Evolutionary conservation across 2,329 filamentous ascomycete species (phyloP).

Genomic region (Aureobasidium namibiae): DNA sequence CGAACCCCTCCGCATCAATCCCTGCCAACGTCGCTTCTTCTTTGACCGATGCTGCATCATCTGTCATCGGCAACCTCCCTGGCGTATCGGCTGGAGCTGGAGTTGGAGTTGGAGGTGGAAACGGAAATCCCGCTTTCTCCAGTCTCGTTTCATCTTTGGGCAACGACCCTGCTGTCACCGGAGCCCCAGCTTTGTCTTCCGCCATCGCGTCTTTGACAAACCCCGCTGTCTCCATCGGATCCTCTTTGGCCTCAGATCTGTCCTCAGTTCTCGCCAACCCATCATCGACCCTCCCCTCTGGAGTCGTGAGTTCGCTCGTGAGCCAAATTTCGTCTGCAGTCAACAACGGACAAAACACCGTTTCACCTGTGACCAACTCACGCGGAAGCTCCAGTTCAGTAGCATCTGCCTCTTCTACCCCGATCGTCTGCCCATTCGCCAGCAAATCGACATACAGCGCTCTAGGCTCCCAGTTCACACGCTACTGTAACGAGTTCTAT

Average conservation of each 20-base stretch:
- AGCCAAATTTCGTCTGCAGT: background rate
- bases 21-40: background rate
- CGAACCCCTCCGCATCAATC: background rate
- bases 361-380: background rate
- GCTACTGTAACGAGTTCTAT: slow-evolving; percentile 10
- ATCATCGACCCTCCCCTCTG: background rate
- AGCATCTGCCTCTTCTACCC: background rate
- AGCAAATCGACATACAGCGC: background rate
- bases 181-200: background rate
- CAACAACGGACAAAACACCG: background rate
- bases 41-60: background rate
- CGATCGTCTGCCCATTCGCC: background rate
- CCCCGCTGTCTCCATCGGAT: background rate
- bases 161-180: background rate
- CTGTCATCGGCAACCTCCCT: background rate
- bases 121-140: background rate
- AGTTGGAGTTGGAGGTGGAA: background rate
- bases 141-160: background rate
- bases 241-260: slow-evolving; percentile 1
- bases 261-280: slow-evolving; percentile 3
- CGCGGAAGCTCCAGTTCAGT: background rate
- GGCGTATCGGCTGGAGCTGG: background rate
- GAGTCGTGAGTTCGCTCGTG: background rate
- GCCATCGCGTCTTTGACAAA: background rate
- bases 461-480: background rate